phyloP scores from a whole-genome alignment of 2,329 filamentous ascomycete genomes.

The Mycosphaerella sp. region DNA sequence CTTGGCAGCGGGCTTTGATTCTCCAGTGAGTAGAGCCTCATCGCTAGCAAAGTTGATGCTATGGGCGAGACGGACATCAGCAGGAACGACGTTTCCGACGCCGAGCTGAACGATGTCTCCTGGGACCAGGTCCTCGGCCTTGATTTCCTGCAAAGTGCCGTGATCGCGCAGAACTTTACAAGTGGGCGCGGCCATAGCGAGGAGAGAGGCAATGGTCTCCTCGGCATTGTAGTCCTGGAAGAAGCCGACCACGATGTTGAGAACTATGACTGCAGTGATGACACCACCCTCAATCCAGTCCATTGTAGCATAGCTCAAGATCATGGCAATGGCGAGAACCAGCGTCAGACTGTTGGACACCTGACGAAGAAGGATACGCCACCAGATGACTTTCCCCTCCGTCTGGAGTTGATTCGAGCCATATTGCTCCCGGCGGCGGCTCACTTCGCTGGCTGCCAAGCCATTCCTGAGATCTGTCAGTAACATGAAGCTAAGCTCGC shows the following conservation, averaged over 20 bases:
- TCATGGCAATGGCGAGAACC: conserved; percentile 52
- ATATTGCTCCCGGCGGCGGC: conserved; percentile 24
- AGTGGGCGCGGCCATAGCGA: conserved; percentile 51
- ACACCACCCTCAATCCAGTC: conserved; percentile 58
- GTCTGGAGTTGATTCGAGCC: conserved; percentile 30
- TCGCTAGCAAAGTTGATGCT: conserved; percentile 72
- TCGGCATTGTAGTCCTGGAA: conserved; percentile 56
- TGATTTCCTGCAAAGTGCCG: conserved; percentile 47
- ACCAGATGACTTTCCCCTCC: conserved; percentile 28
- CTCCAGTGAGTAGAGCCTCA: conserved; percentile 64
- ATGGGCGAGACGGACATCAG: conserved; percentile 56
- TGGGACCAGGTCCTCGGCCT: conserved; percentile 55
- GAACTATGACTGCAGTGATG: conserved; percentile 51
- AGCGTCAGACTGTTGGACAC: conserved; percentile 37
- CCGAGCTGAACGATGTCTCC: conserved; percentile 60
- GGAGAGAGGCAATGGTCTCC: conserved; percentile 53
- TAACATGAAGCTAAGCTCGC: not conserved
- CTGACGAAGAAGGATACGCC: conserved; percentile 34
- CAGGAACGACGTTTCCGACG: conserved; percentile 63
- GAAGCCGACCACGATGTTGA: conserved; percentile 57
- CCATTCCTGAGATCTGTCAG: conserved; percentile 20
- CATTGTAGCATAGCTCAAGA: conserved; percentile 51
- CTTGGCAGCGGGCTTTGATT: conserved; percentile 50
- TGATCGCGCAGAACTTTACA: conserved; percentile 51
- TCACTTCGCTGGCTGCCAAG: conserved; percentile 22